A percentile compares a stretch with the other conserved stretches of the same genome.
phyloP scores from a whole-genome alignment of 257 asterid species.

The Salvia hispanica region DNA sequence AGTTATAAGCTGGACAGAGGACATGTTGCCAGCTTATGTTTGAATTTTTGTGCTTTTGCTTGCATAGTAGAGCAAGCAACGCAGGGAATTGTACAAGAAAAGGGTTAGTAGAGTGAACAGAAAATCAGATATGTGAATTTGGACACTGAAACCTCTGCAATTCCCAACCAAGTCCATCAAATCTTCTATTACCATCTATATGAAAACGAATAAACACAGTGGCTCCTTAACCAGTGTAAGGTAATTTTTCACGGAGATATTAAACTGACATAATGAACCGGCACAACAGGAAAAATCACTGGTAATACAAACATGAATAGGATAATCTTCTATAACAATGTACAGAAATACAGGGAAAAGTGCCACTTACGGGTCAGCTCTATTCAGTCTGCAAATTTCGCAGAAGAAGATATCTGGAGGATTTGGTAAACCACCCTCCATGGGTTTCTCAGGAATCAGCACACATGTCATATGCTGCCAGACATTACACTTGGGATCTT shows the following conservation, averaged over 20 bases:
- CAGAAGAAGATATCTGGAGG: slow-evolving; percentile 83
- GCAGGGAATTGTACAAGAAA: not conserved
- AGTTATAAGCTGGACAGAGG: slow-evolving; percentile 10
- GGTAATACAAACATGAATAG: not conserved
- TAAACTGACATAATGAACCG: slow-evolving; percentile 12
- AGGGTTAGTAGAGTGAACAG: not conserved
- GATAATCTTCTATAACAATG: slow-evolving; percentile 12
- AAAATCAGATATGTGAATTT: slow-evolving; percentile 4
- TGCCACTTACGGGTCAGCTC: slow-evolving; percentile 96
- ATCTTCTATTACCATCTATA: not conserved
- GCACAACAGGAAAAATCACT: slow-evolving; percentile 18
- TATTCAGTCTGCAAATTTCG: slow-evolving; percentile 83
- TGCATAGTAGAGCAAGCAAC: slow-evolving; percentile 2
- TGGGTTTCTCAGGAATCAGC: slow-evolving; percentile 82
- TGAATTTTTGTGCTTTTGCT: not conserved
- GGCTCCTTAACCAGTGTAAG: not conserved
- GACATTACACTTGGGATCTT: slow-evolving; percentile 77
- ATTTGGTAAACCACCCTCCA: slow-evolving; percentile 64
- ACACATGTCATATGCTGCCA: slow-evolving; percentile 97
- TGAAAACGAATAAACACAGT: not conserved
- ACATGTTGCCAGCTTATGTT: slow-evolving; percentile 1
- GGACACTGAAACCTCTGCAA: not conserved
- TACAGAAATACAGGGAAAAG: slow-evolving; percentile 22
- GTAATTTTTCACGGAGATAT: slow-evolving; percentile 8
- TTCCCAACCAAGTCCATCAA: slow-evolving; percentile 19